phyloP scores from a whole-genome alignment of 805 yeast species.

The Hemisphaericaspora nanyangensis region DNA sequence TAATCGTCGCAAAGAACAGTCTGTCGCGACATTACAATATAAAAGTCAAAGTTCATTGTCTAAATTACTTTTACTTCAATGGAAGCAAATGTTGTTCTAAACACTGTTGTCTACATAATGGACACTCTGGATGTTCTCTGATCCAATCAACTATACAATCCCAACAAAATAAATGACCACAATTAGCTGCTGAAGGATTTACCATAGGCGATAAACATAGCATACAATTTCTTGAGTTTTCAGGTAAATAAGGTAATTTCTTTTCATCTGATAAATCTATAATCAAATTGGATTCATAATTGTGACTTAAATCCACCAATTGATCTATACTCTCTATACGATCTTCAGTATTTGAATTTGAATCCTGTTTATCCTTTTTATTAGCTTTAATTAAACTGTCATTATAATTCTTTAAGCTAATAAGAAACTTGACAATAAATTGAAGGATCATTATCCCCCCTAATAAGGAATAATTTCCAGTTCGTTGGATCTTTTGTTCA shows the following conservation, averaged over 20 bases:
- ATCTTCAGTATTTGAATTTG: conserved; percentile 1
- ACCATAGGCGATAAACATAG: conserved; percentile 77
- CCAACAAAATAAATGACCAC: conserved; percentile 97
- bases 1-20: no score
- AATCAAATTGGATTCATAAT: conserved; percentile 11
- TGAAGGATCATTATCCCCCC: conserved; percentile 62
- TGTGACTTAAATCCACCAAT: conserved; percentile 8
- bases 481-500: conserved; percentile 31
- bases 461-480: conserved; percentile 69
- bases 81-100: conserved; percentile 62
- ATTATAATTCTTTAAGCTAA: conserved; percentile 25
- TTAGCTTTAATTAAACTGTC: conserved; percentile 8
- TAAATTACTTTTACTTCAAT: conserved; percentile 38
- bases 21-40: no score
- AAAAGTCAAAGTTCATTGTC: no score
- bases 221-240: conserved; percentile 71
- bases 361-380: conserved; percentile 8
- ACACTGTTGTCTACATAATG: conserved; percentile 76
- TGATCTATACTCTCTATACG: conserved; percentile 7
- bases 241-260: conserved; percentile 65
- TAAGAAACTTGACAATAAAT: conserved; percentile 40
- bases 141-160: conserved; percentile 86
- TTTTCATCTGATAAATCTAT: conserved; percentile 56
- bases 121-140: conserved; percentile 83
- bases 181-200: conserved; percentile 79